A percentile compares a stretch with the other conserved stretches of the same genome.
These are phyloP conservation scores for Blastomyces parvus DNA, from an alignment of 2,329 filamentous ascomycete genomes.

Conservation along the genomic window DNA sequence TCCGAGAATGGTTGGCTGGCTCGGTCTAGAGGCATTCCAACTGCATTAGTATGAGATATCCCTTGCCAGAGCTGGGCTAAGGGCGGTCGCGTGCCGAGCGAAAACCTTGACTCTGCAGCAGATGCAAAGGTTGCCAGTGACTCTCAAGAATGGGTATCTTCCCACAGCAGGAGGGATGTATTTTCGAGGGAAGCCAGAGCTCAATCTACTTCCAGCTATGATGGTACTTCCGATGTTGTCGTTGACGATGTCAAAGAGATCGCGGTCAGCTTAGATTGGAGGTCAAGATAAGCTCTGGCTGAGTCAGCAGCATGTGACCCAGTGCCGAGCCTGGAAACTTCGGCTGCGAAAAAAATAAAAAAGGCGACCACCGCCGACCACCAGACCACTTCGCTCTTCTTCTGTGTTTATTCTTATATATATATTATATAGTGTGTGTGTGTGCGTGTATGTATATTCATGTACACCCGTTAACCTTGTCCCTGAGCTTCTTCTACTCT, in stretches of 20 bases:
- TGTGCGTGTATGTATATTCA: not conserved
- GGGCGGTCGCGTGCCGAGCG: not conserved
- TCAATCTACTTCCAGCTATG: not conserved
- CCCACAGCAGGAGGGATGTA: not conserved
- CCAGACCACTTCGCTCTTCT: too few species aligned
- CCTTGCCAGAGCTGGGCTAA: not conserved
- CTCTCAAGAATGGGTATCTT: not conserved
- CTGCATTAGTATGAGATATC: not conserved
- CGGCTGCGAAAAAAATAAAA: not conserved
- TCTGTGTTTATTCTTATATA: not conserved
- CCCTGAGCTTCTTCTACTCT: not conserved
- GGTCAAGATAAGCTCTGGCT: slow-evolving; percentile 1
- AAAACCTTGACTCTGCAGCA: not conserved
- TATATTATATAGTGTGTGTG: not conserved
- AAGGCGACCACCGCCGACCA: not conserved
- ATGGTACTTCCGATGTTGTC: too few species aligned
- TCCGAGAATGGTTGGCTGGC: not conserved
- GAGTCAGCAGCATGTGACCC: slow-evolving; percentile 3
- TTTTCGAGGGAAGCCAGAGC: not conserved
- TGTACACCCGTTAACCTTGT: not conserved
- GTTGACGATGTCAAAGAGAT: too few species aligned
- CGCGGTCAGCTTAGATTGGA: not conserved
- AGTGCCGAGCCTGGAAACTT: not conserved
- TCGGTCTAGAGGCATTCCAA: not conserved
- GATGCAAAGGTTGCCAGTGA: not conserved